Evolutionary conservation across 805 yeast species (phyloP), one percentile per base, ranked within the genome.

Genomic region (Saccharomycodes ludwigii): DNA sequence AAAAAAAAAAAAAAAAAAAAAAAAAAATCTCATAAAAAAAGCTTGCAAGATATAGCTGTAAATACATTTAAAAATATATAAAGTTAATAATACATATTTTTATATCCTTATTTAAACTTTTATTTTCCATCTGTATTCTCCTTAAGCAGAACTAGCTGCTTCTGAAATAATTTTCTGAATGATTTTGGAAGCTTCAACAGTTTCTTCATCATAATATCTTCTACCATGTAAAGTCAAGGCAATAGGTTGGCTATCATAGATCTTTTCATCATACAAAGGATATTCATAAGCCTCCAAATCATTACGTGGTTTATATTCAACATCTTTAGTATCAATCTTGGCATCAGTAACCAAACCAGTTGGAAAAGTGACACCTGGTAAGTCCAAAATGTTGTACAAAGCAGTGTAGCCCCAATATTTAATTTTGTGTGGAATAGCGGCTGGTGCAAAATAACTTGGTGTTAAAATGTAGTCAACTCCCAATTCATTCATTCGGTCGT

Each of bases 381-480:
- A 63, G 52, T 81, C 93, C 40, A 78, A 53, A 35, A 79, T 47
- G 56, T 80, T 80, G 70, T 73, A 81, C 39, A 77, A 63, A 2
- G 84, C 58, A 5, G 88, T 78, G 61, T 81, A 81, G 3, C 86
- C 79, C 86, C 91, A 81, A 54, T 77, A 77, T 50, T 68, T 70
- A 6, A 77, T 66, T 31, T 66, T 62, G 29, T 67, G 70, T 15
- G 78, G 71, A 33, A 65, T 66, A 26, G 84, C 82, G 11, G 91
- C 83, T 31, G 73, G 75, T 40, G 77, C 76, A 34, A 67, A 69
- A 52, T 75, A 73, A 5, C 73, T 67, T 38, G 88, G 86, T 31
- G 78, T 67, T 27, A 80, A 54, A 37, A 80, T 64, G 46, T 74
- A 70, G 45, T 80, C 86, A 29, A 79, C 30, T 12, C 40, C 30